These are phyloP conservation scores for Butyriboletus loyo DNA, from an alignment of 768 basidiomycete species.

Conservation along the genomic window DNA sequence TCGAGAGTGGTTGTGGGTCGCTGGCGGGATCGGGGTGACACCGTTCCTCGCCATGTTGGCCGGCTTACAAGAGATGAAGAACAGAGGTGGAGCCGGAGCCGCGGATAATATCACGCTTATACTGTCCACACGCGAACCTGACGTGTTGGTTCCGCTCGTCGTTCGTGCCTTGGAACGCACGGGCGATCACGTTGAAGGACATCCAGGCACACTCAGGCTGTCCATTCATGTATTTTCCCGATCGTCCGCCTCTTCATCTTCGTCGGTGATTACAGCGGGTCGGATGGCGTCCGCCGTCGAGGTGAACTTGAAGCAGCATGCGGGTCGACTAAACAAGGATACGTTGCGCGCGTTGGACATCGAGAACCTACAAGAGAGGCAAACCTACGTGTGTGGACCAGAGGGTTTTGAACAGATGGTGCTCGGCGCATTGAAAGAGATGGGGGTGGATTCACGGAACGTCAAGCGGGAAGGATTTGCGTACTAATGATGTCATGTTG, in stretches of 20 bases:
- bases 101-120: constrained; percentile 42
- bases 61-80: constrained; percentile 4
- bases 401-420: constrained; percentile 42
- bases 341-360: constrained; percentile 4
- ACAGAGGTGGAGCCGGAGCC: neutral
- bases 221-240: constrained; percentile 41
- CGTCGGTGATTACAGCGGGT: constrained; percentile 1
- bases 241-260: neutral
- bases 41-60: constrained; percentile 60
- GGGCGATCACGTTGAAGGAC: neutral
- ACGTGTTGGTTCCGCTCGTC: constrained; percentile 44
- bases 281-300: constrained; percentile 14
- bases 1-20: constrained; percentile 48
- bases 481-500: constrained; percentile 32
- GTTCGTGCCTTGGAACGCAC: constrained; percentile 1
- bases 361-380: constrained; percentile 19
- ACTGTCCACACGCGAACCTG: constrained; percentile 54
- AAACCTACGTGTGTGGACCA: constrained; percentile 53
- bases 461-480: constrained; percentile 43
- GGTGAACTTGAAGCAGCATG: constrained; percentile 14
- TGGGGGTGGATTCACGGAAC: constrained; percentile 33
- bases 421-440: constrained; percentile 30
- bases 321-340: constrained; percentile 17
- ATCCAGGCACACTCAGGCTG: constrained; percentile 21
- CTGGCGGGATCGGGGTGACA: constrained; percentile 65